These are phyloP conservation scores for Cyberlindnera euphorbiae DNA, from an alignment of 805 yeast species.

Conservation along the genomic window DNA sequence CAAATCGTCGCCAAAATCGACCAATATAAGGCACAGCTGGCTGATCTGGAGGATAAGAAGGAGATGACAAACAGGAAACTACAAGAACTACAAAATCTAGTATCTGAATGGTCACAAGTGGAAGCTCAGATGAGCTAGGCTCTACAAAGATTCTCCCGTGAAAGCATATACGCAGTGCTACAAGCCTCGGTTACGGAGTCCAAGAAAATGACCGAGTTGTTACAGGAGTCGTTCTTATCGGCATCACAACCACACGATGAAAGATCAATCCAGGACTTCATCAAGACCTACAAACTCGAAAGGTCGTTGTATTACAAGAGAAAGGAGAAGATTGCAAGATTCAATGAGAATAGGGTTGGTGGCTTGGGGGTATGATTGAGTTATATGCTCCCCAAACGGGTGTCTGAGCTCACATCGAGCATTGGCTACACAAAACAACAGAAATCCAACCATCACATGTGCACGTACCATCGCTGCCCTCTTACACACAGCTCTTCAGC, in stretches of 20 bases:
- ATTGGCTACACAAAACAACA: too few species aligned
- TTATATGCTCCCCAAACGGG: background rate
- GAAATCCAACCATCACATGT: too few species aligned
- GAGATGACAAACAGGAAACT: slow-evolving; percentile 15
- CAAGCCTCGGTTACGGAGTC: slow-evolving; percentile 28
- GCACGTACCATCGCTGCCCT: too few species aligned
- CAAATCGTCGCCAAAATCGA: slow-evolving; percentile 23
- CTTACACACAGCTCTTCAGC: too few species aligned
- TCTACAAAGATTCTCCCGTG: slow-evolving; percentile 33
- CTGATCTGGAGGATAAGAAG: slow-evolving; percentile 28
- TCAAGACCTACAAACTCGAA: slow-evolving; percentile 36
- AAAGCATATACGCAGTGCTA: slow-evolving; percentile 29
- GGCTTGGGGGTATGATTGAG: slow-evolving; percentile 10
- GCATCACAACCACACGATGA: slow-evolving; percentile 26
- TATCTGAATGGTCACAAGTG: slow-evolving; percentile 31
- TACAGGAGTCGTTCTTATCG: slow-evolving; percentile 29
- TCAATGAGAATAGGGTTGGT: slow-evolving; percentile 30
- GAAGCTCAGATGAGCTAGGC: slow-evolving; percentile 31
- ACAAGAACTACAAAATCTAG: slow-evolving; percentile 4
- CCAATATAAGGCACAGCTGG: slow-evolving; percentile 24
- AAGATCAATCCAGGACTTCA: slow-evolving; percentile 31
- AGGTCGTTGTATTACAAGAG: slow-evolving; percentile 23
- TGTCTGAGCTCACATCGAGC: too few species aligned
- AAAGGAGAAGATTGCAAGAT: slow-evolving; percentile 40
- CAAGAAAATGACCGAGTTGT: slow-evolving; percentile 29